Evolutionary conservation across 1,284 basidiomycete genomes (phyloP), one percentile per base, ranked within the genome.

Genomic region (Ustilago sp.): DNA sequence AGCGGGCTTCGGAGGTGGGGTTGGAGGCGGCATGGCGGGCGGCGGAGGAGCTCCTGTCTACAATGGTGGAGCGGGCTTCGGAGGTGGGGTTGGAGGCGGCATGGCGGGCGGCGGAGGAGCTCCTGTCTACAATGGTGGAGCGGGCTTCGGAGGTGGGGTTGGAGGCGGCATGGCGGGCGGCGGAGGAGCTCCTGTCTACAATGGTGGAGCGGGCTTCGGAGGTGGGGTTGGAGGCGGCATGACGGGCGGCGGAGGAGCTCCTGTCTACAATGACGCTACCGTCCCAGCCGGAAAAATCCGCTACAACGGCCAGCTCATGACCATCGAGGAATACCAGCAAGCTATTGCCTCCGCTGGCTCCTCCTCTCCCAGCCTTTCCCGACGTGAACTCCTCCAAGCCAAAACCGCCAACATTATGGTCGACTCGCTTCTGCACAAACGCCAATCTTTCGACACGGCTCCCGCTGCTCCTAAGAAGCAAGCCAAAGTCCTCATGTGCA

Each of bases 401-500:
- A 9, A 41, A 12, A 15, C 39, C 13, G 39, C 39, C 39, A 41
- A 41, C 39, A 41, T 41, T 7, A 52, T 13, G 41, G 48, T 28
- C 23, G 48, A 28, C 17, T 60, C 62, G 52, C 50, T 6, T 23
- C 61, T 23, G n/a, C 53, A 59, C 51, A 65, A 72, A 32, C 68
- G 68, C 31, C 68, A 61, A 51, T 2, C 50, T 6, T 8, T 31
- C 9, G 31, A 38, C n/a, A 4, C 47, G 13, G 4, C 23, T 1
- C 15, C 38, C 55, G 28, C 9, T 32, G 11, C 39, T 31, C 12
- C 57, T 23, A 59, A 65, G 38, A 57, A 43, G 23, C 32, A 17
- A 3, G 35, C 53, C 47, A 67, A 75, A 36, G 43, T 75, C 8
- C 68, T 75, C 39, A 70, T 76, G 61, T 76, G 74, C 59, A 67